Conservation (phyloP, 1,139 yeast genomes). For the Nakaseomyces glabratus region DNA sequence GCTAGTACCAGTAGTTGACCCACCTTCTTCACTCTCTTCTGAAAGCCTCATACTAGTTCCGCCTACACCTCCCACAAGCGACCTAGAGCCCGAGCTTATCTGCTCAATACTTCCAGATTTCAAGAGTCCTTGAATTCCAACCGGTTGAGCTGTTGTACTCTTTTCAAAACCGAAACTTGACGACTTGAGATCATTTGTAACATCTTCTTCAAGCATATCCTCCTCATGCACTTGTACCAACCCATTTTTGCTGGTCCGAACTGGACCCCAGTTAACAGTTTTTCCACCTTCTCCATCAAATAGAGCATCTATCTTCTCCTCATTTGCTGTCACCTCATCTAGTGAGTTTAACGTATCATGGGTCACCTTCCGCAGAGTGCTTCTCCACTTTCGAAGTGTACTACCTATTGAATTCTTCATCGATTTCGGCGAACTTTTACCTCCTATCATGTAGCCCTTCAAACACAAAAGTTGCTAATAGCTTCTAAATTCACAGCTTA, state of each 20-base stretch:
- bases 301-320: slow-evolving; percentile 19
- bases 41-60: slow-evolving; percentile 14
- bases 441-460: too few relatives aligned
- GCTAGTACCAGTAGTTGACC: slow-evolving; percentile 12
- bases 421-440: too few relatives aligned
- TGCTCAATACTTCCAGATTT: slow-evolving; percentile 13
- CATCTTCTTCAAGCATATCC: slow-evolving; percentile 4
- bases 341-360: slow-evolving; percentile 19
- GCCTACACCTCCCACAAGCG: background rate
- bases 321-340: slow-evolving; percentile 17
- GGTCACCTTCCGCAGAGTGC: slow-evolving; percentile 17
- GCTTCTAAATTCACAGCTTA: too few relatives aligned
- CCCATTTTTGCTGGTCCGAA: background rate
- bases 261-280: slow-evolving; percentile 7
- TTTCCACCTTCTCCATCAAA: slow-evolving; percentile 13
- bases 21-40: slow-evolving; percentile 17
- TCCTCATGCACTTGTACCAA: slow-evolving; percentile 3
- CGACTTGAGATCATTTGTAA: slow-evolving; percentile 2
- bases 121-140: slow-evolving; percentile 1
- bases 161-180: background rate
- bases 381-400: slow-evolving; percentile 22
- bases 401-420: too few relatives aligned
- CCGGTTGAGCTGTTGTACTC: slow-evolving; percentile 2
- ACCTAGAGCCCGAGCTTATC: slow-evolving; percentile 18
- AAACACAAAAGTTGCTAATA: too few relatives aligned